phyloP scores from a whole-genome alignment of 352 stramenopile genomes.

The Phytophthora lateralis region DNA sequence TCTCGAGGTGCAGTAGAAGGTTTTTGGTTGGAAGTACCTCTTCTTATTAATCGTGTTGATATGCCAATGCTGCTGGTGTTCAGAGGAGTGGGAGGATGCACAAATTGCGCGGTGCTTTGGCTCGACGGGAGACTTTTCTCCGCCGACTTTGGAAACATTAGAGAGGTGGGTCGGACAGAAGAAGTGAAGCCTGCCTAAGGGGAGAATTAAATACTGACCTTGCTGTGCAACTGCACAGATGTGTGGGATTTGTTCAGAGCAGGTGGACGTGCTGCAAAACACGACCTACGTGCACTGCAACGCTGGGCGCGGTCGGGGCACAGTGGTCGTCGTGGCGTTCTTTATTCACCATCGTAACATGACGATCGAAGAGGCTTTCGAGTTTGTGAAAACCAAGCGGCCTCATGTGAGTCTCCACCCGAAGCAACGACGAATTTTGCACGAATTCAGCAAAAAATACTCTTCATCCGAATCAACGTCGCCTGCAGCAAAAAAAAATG shows the following conservation, averaged over 20 bases:
- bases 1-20: constrained; percentile 43
- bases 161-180: constrained; percentile 31
- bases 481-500: background rate
- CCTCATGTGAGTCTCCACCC: constrained; percentile 69
- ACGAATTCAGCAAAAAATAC: constrained; percentile 39
- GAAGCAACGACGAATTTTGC: constrained; percentile 60
- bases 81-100: constrained; percentile 60
- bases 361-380: constrained; percentile 59
- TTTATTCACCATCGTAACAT: constrained; percentile 65
- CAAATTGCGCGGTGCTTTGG: constrained; percentile 68
- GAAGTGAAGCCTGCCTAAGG: background rate
- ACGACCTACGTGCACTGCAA: constrained; percentile 87
- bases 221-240: constrained; percentile 28
- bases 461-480: constrained; percentile 5
- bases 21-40: background rate
- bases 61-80: background rate
- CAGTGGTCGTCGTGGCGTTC: constrained; percentile 75
- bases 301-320: constrained; percentile 74
- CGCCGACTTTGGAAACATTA: constrained; percentile 70
- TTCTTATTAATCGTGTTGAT: background rate
- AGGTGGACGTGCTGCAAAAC: constrained; percentile 52
- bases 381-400: constrained; percentile 57
- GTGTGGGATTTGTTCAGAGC: constrained; percentile 68
- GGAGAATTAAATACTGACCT: background rate
- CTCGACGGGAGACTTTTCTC: constrained; percentile 67